A percentile compares a stretch with the other conserved stretches of the same genome.
These are phyloP conservation scores for Aspergillus quadricinctus DNA, from an alignment of 2,329 filamentous ascomycete species.

Conservation along the genomic window DNA sequence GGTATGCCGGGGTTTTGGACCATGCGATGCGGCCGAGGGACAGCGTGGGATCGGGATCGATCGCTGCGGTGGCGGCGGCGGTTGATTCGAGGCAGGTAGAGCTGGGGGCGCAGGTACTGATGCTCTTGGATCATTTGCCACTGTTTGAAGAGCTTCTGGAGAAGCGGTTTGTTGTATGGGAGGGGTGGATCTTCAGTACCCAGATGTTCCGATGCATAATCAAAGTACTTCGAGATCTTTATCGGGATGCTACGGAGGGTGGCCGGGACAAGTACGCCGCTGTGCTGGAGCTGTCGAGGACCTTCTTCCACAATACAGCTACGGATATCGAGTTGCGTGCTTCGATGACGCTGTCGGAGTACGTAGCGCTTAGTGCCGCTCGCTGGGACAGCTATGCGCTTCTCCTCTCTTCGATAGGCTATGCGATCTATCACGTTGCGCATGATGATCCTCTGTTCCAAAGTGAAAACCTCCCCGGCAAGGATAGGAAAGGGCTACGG, in stretches of 20 bases:
- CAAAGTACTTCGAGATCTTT: not conserved
- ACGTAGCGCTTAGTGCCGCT: slow-evolving; percentile 4
- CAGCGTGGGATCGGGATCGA: not conserved
- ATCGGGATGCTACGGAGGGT: slow-evolving; percentile 1
- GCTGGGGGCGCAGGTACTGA: slow-evolving; percentile 12
- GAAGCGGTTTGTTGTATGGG: slow-evolving; percentile 1
- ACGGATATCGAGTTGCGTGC: slow-evolving; percentile 1
- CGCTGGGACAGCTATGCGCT: slow-evolving; percentile 18
- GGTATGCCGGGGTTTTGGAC: slow-evolving; percentile 6
- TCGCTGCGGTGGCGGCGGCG: not conserved
- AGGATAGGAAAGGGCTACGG: slow-evolving; percentile 10
- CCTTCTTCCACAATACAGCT: slow-evolving; percentile 4
- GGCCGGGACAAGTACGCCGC: not conserved
- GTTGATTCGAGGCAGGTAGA: slow-evolving; percentile 7
- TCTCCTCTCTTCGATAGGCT: slow-evolving; percentile 12
- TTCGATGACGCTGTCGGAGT: slow-evolving; percentile 12
- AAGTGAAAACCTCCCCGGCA: not conserved
- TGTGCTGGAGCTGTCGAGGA: slow-evolving; percentile 1
- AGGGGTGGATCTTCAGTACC: slow-evolving; percentile 1
- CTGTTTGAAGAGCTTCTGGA: slow-evolving; percentile 15
- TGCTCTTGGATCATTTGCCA: slow-evolving; percentile 5
- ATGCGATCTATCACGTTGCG: slow-evolving; percentile 11
- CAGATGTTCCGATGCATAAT: not conserved
- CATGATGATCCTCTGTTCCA: slow-evolving; percentile 7
- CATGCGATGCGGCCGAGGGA: not conserved